phyloP scores from a whole-genome alignment of 352 stramenopile genomes.

The Lagenidium sp. region DNA sequence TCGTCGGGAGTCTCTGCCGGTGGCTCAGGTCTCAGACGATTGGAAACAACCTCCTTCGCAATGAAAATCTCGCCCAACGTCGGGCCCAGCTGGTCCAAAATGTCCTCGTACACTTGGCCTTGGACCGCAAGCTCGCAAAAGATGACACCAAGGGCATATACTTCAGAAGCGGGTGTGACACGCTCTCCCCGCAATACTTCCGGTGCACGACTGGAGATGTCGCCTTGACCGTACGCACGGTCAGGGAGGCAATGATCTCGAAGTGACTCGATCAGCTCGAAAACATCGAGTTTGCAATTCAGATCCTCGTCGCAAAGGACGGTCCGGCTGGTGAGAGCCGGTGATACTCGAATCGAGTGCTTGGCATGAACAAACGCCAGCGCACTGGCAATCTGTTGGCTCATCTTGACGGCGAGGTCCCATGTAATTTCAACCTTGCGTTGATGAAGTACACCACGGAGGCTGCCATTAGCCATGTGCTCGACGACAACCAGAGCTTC shows the following conservation, averaged over 20 bases:
- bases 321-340: conserved; percentile 26
- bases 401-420: conserved; percentile 39
- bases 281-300: conserved; percentile 72
- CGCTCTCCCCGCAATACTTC: conserved; percentile 43
- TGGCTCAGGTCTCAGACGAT: conserved; percentile 28
- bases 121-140: conserved; percentile 61
- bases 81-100: conserved; percentile 30
- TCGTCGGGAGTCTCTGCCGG: conserved; percentile 29
- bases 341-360: conserved; percentile 5
- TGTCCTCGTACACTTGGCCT: conserved; percentile 29
- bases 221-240: conserved; percentile 38
- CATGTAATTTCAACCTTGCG: conserved; percentile 41
- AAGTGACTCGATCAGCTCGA: conserved; percentile 47
- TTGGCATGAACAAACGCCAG: conserved; percentile 41
- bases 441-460: conserved; percentile 42
- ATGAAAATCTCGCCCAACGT: conserved; percentile 61
- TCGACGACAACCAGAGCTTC: conserved; percentile 66
- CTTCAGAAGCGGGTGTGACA: conserved; percentile 37
- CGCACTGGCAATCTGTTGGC: conserved; percentile 31
- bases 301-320: conserved; percentile 43
- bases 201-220: conserved; percentile 42
- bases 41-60: conserved; percentile 32
- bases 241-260: conserved; percentile 33
- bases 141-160: conserved; percentile 67
- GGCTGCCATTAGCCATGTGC: conserved; percentile 62